phyloP scores from a whole-genome alignment of 305 asterid species.

The Fraxinus platypoda region DNA sequence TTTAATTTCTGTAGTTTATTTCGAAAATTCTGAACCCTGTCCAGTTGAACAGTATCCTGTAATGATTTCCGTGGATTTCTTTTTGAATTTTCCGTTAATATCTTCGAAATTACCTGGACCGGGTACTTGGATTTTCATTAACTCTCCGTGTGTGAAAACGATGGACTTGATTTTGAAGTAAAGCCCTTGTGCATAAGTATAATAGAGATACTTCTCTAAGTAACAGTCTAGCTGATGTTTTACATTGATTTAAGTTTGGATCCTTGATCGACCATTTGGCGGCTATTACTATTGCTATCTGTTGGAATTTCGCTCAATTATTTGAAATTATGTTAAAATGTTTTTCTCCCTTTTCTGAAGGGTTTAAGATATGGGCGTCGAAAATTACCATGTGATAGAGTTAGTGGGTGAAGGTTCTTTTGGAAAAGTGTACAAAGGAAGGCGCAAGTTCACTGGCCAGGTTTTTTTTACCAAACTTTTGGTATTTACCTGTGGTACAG shows the following conservation, averaged over 20 bases:
- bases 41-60: not conserved
- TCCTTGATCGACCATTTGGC: not conserved
- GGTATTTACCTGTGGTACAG: not conserved
- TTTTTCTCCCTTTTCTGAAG: conserved; percentile 14
- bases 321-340: conserved; percentile 4
- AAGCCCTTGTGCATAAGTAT: not conserved
- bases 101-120: not conserved
- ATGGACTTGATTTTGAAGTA: not conserved
- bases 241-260: conserved; percentile 4
- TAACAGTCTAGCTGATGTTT: conserved; percentile 12
- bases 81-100: not conserved
- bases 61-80: not conserved
- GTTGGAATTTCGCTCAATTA: not conserved
- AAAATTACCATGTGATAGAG: conserved; percentile 87
- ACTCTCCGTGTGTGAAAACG: not conserved
- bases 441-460: conserved; percentile 95
- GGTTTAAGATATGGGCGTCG: conserved; percentile 67
- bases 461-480: conserved; percentile 28
- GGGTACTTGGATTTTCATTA: not conserved
- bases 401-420: conserved; percentile 98
- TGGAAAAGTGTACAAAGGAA: conserved; percentile 97
- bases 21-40: not conserved
- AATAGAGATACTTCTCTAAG: not conserved
- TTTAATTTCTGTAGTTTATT: not conserved
- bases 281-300: not conserved